A percentile compares a stretch with the other conserved stretches of the same genome.
phyloP scores from a whole-genome alignment of 2,329 filamentous ascomycete species.

The Pestalotiopsis sp. region DNA sequence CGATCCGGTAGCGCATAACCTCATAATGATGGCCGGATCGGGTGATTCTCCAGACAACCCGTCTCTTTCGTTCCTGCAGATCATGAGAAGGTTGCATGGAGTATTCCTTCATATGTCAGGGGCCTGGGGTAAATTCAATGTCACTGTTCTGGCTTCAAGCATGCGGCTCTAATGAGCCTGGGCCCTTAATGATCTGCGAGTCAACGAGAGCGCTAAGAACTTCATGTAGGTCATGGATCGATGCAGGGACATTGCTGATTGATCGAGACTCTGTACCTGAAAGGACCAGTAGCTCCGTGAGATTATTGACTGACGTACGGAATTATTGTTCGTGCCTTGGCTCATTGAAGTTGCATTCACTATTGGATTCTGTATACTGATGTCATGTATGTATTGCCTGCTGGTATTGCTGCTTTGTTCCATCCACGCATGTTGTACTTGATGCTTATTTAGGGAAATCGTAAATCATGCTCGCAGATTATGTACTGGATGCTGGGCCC shows the following conservation, averaged over 20 bases:
- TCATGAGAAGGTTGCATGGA: neutral
- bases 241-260: neutral
- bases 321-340: no score
- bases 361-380: neutral
- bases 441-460: conserved; percentile 4
- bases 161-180: neutral
- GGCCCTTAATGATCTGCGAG: neutral
- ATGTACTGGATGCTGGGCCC: neutral
- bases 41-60: neutral
- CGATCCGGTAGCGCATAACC: neutral
- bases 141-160: neutral
- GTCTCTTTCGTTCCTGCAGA: neutral
- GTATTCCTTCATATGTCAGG: neutral
- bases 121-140: neutral
- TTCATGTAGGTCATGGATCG: conserved; percentile 6
- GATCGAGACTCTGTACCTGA: neutral
- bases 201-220: neutral
- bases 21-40: neutral
- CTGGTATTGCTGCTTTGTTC: neutral
- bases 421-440: neutral
- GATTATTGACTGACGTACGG: neutral
- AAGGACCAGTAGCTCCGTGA: neutral
- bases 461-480: neutral
- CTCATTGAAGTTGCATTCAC: neutral
- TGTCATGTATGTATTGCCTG: neutral